Evolutionary conservation across 2,329 filamentous ascomycete species (phyloP).

Genomic region (Neurospora crassa): DNA sequence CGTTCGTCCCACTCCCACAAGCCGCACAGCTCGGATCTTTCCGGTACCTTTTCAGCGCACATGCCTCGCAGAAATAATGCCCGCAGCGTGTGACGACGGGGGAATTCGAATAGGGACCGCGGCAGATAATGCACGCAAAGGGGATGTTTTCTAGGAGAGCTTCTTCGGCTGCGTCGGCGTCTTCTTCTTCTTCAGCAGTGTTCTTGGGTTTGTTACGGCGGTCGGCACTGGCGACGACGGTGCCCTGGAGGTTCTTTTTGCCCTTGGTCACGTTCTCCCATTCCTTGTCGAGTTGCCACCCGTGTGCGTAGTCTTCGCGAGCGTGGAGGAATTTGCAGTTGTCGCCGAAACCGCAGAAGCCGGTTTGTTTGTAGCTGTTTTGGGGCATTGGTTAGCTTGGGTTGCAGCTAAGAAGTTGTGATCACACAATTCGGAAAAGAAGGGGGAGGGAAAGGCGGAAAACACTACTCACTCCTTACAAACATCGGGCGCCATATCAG

Average conservation of each 20-base stretch:
- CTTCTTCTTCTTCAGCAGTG: constrained; percentile 6
- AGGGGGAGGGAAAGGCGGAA: background rate
- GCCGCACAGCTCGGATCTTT: constrained; percentile 81
- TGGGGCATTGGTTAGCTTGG: background rate
- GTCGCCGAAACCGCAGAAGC: constrained; percentile 64
- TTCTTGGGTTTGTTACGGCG: constrained; percentile 8
- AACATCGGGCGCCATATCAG: constrained; percentile 83
- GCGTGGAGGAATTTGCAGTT: constrained; percentile 75
- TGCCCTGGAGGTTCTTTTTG: constrained; percentile 52
- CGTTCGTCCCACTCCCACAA: constrained; percentile 75
- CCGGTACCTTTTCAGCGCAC: constrained; percentile 76
- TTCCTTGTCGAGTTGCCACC: constrained; percentile 90
- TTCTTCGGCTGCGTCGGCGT: constrained; percentile 45
- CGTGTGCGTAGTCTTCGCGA: constrained; percentile 73
- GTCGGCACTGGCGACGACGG: constrained; percentile 50
- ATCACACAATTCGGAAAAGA: background rate
- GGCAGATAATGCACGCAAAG: constrained; percentile 83
- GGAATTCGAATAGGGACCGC: constrained; percentile 57
- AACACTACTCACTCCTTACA: constrained; percentile 60
- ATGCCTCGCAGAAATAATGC: constrained; percentile 92
- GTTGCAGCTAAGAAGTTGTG: no score
- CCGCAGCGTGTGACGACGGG: constrained; percentile 85
- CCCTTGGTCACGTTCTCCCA: constrained; percentile 81
- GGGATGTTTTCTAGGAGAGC: constrained; percentile 74
- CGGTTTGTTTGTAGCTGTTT: constrained; percentile 33